Evolutionary conservation across 228 moss, liverwort and hornwort genomes (phyloP), one percentile per base, ranked within the genome.

Genomic region (Sphagnum magellanicum): DNA sequence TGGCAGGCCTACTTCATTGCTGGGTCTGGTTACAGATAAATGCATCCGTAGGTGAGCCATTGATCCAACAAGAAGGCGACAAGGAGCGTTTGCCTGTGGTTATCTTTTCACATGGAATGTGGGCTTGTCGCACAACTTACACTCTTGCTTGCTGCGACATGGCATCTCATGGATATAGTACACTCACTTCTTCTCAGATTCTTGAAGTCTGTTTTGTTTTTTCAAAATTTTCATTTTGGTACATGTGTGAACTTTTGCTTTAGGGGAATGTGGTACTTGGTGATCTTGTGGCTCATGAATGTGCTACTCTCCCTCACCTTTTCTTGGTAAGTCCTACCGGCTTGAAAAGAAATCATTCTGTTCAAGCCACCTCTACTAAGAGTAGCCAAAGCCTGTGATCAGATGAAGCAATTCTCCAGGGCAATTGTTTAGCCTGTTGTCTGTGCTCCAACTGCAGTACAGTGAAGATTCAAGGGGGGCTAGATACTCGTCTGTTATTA

Each of bases 51-150:
- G 86, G 77, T 59, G 76, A 75, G 70, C 81, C 84, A 13, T 76
- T 92, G 15, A 75, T 88, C 68, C 49, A 64, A 50, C 72, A 53
- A 32, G 86, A 88, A n/a, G 73, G 75, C 47, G 77, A 86, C 67
- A 76, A 75, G 59, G 70, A 80, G 14, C 88, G 77, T 49, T 79
- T 90, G n/a, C 92, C 86, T 0, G 90, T 90, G 67, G 86, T 90
- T 66, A 84, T 92, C 51, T 90, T 90, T 66, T 84, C 81, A 51
- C 92, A 90, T 75, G 92, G 88, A 51, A 80, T 92, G 81, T 90
- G 92, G 90, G 74, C 88, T 52, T 92, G 92, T 79, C 83, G 84
- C 71, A 92, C 92, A 51, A 88, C 86, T 48, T 90, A 90, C 79
- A 84, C 80, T 46, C 78, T 84, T 62, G 74, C 90, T 58, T 90